phyloP scores from a whole-genome alignment of 331 rosid species.

The Malus hybrid region DNA sequence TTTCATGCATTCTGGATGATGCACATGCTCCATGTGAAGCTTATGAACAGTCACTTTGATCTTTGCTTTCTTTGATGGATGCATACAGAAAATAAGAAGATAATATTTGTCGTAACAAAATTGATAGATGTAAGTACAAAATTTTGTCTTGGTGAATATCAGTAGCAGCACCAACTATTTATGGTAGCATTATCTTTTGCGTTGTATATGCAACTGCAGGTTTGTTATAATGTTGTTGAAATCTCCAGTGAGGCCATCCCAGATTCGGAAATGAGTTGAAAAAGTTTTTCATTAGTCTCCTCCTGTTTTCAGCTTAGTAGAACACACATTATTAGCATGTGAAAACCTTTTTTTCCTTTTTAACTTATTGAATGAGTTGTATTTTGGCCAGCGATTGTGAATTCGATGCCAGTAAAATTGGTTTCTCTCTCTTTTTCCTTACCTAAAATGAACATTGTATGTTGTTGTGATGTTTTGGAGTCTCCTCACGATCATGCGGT shows the following conservation, averaged over 20 bases:
- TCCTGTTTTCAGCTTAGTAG: constrained; percentile 69
- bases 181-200: neutral
- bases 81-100: constrained; percentile 57
- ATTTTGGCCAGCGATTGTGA: too few species aligned
- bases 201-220: constrained; percentile 23
- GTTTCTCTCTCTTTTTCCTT: too few species aligned
- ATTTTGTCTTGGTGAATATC: neutral
- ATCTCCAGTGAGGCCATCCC: constrained; percentile 62
- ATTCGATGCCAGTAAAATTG: too few species aligned
- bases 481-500: neutral
- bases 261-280: constrained; percentile 39
- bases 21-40: constrained; percentile 65
- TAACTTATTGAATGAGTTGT: neutral
- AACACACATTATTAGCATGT: neutral
- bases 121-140: constrained; percentile 38
- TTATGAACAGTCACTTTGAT: constrained; percentile 38
- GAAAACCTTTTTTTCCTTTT: neutral
- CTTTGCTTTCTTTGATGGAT: constrained; percentile 62
- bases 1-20: constrained; percentile 74
- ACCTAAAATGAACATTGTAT: neutral
- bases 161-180: neutral
- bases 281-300: constrained; percentile 49
- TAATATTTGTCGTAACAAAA: constrained; percentile 47
- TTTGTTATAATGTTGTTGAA: constrained; percentile 30
- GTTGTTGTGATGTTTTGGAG: neutral